These are phyloP conservation scores for Prunus dulcis DNA, from an alignment of 306 rosid species.

Conservation along the genomic window DNA sequence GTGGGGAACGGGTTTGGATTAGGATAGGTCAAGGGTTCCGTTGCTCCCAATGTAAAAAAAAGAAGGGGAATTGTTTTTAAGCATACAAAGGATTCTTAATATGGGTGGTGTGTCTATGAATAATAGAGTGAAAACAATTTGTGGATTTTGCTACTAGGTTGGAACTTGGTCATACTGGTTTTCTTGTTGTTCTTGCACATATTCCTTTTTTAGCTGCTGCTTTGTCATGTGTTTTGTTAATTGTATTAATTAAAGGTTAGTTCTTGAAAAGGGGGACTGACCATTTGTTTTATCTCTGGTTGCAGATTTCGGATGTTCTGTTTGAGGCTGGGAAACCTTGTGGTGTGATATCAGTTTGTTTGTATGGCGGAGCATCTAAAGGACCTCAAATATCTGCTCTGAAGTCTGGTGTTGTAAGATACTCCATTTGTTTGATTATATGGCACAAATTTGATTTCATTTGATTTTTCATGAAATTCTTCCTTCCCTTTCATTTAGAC, in stretches of 20 bases:
- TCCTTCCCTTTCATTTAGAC: background rate
- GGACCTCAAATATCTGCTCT: conserved; percentile 73
- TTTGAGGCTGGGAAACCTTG: conserved; percentile 80
- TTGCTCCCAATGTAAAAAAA: too few species aligned
- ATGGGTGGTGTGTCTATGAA: too few species aligned
- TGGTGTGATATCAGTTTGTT: conserved; percentile 68
- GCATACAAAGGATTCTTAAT: too few species aligned
- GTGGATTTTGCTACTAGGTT: too few species aligned
- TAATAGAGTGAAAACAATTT: too few species aligned
- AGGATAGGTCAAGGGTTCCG: too few species aligned
- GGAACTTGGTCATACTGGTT: too few species aligned
- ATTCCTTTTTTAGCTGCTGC: too few species aligned
- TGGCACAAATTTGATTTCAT: background rate
- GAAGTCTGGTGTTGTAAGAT: conserved; percentile 89
- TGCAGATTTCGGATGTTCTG: conserved; percentile 83
- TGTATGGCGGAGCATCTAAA: conserved; percentile 95
- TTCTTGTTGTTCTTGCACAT: too few species aligned
- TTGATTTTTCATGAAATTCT: background rate
- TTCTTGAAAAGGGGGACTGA: too few species aligned
- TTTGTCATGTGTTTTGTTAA: background rate
- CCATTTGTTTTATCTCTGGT: background rate
- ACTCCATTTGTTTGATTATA: conserved; percentile 26
- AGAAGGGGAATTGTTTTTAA: too few species aligned
- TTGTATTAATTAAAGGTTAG: background rate
- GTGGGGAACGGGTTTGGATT: too few species aligned